Conservation (phyloP, 495 filamentous ascomycete species). For the Aspergillus wentii region DNA sequence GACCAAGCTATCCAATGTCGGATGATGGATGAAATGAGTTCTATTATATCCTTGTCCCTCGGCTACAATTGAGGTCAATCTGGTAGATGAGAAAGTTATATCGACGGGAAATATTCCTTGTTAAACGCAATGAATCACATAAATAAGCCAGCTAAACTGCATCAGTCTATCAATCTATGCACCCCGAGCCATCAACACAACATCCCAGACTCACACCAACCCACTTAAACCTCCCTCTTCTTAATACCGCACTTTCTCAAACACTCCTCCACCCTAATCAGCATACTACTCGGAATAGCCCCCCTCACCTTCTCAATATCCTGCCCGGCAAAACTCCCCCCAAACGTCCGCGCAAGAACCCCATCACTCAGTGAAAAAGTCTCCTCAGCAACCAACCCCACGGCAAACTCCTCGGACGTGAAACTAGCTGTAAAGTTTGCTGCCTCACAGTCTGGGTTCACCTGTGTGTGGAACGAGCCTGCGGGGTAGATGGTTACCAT, state of each 20-base stretch:
- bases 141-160: too few species aligned
- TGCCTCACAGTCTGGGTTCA: slow-evolving; percentile 38
- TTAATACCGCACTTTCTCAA: slow-evolving; percentile 19
- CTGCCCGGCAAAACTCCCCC: slow-evolving; percentile 19
- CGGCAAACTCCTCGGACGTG: slow-evolving; percentile 17
- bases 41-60: too few species aligned
- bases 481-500: slow-evolving; percentile 46
- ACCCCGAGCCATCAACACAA: slow-evolving; percentile 1
- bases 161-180: too few species aligned
- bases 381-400: slow-evolving; percentile 15
- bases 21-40: too few species aligned
- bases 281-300: slow-evolving; percentile 11
- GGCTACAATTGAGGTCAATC: too few species aligned
- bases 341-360: slow-evolving; percentile 15
- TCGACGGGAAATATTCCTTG: too few species aligned
- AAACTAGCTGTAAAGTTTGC: slow-evolving; percentile 25
- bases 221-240: slow-evolving; percentile 12
- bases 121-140: too few species aligned
- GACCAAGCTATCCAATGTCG: too few species aligned
- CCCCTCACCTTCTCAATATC: slow-evolving; percentile 19
- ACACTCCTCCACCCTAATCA: slow-evolving; percentile 22
- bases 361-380: slow-evolving; percentile 15
- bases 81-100: too few species aligned
- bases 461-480: slow-evolving; percentile 44
- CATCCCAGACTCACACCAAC: slow-evolving; percentile 10